These are phyloP conservation scores for Trametes meyenii DNA, from an alignment of 768 basidiomycete species.

Conservation along the genomic window DNA sequence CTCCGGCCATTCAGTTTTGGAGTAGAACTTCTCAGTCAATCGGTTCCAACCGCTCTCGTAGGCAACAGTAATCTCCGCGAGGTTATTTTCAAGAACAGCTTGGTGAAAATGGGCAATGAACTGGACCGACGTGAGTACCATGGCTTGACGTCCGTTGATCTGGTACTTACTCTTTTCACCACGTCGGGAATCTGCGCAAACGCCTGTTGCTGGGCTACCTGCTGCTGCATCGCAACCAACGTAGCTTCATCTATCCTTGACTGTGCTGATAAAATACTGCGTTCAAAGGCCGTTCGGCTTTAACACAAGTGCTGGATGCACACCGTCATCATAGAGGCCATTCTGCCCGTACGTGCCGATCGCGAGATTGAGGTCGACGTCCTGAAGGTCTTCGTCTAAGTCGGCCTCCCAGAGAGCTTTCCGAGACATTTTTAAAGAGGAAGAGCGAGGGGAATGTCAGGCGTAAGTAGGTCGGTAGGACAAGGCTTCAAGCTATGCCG, in stretches of 20 bases:
- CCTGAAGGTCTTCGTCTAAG: slow-evolving; percentile 72
- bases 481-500: too few species aligned
- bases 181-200: slow-evolving; percentile 85
- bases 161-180: slow-evolving; percentile 69
- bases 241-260: slow-evolving; percentile 74
- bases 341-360: slow-evolving; percentile 72
- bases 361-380: slow-evolving; percentile 70
- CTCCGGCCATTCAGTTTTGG: slow-evolving; percentile 96
- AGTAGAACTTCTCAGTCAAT: slow-evolving; percentile 94
- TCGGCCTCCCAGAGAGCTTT: slow-evolving; percentile 68
- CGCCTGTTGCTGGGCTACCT: slow-evolving; percentile 82
- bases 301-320: neutral
- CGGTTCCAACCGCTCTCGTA: slow-evolving; percentile 99
- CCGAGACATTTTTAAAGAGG: neutral
- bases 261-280: slow-evolving; percentile 39
- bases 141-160: neutral
- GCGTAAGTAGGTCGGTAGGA: neutral
- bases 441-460: neutral
- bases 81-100: slow-evolving; percentile 89
- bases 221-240: slow-evolving; percentile 74
- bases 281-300: slow-evolving; percentile 1
- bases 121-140: slow-evolving; percentile 41
- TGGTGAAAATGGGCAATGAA: slow-evolving; percentile 96
- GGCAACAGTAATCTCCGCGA: slow-evolving; percentile 86
- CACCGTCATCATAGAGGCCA: slow-evolving; percentile 70